Percentiles rank a stretch among this genome's conserved stretches.
Evolutionary conservation across 768 basidiomycete species (phyloP).

Genomic region (Lentinula sp.): DNA sequence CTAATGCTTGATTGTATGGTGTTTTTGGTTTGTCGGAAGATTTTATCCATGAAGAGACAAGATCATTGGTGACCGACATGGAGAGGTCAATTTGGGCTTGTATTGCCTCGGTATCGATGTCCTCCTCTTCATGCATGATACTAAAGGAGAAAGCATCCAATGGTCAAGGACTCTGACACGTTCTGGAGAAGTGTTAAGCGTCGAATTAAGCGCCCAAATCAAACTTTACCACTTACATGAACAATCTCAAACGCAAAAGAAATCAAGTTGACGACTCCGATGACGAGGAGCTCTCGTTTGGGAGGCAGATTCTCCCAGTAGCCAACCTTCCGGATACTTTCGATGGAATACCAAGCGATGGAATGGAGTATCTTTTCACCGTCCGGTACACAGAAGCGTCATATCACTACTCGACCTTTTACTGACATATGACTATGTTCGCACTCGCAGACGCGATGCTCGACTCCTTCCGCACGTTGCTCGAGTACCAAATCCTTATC

Average conservation of each 20-base stretch:
- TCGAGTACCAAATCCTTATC: conserved; percentile 66
- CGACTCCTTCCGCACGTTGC: conserved; percentile 57
- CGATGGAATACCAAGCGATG: conserved; percentile 59
- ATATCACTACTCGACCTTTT: neutral
- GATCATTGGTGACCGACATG: conserved; percentile 67
- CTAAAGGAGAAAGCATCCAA: neutral
- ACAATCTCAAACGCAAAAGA: conserved; percentile 52
- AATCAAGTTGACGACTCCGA: conserved; percentile 45
- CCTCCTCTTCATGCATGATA: conserved; percentile 36
- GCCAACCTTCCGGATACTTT: conserved; percentile 71
- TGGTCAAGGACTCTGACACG: neutral
- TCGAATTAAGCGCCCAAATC: neutral
- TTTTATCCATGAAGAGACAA: conserved; percentile 75
- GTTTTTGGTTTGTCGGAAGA: conserved; percentile 36
- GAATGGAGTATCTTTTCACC: conserved; percentile 75
- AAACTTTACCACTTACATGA: neutral
- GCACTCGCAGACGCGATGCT: conserved; percentile 62
- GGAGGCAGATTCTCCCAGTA: conserved; percentile 75
- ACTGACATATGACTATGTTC: neutral
- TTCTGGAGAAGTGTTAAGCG: neutral
- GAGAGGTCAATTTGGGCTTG: conserved; percentile 83
- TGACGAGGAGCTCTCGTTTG: conserved; percentile 55
- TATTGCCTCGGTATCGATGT: conserved; percentile 58
- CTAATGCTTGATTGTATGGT: conserved; percentile 24
- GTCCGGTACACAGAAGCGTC: conserved; percentile 49